Base-by-base conservation (phyloP, 352 stramenopile species). In the Pythium brachiatum region DNA sequence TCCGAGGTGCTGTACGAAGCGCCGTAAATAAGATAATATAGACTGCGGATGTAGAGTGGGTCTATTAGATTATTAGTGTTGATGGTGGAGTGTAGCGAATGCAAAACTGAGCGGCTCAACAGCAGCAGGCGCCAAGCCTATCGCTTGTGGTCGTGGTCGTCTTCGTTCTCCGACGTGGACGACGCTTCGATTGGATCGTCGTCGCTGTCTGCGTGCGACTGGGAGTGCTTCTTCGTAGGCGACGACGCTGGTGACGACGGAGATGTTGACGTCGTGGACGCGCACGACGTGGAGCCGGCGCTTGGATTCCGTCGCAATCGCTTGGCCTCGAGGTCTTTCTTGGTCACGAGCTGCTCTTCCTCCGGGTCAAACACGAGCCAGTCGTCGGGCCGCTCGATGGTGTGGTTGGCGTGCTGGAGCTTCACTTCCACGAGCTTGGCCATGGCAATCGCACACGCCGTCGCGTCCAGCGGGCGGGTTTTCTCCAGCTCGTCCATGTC, bases 321-420 rank as follows among this genome's bases (percentile, higher is more conserved):
- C 43, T 46, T 48, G 7, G 52, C 57, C 7, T 68, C 55, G 16
- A 65, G 41, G 0, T 58, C 48, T 58, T 89, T 89, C 38, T 88
- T 78, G 32, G 81, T 62, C 44, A 89, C 79, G 27, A 92, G 69
- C 21, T 76, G 64, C n/a, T 81, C 73, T 32, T 79, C 65, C 29
- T 84, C 63, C 2, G 83, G 83, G 29, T 92, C 83, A 20, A 89
- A 92, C 65, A 92, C 83, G 32, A 92, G 74, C 83, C 83, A 92
- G 39, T 84, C 72, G 47, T 90, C 83, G 5, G 80, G 79, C 16
- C 81, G 79, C 20, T 69, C 39, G 51, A 92, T 86, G 18, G 59
- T 80, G 20, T 57, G 56, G 54, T 90, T 73, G 2, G 74, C 79
- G 47, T 87, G 71, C 51, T 78, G 67, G 38, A 78, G 68, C 62